Evolutionary conservation across 2,329 filamentous ascomycete species (phyloP).

Genomic region (Lasiodiplodia theobromae): DNA sequence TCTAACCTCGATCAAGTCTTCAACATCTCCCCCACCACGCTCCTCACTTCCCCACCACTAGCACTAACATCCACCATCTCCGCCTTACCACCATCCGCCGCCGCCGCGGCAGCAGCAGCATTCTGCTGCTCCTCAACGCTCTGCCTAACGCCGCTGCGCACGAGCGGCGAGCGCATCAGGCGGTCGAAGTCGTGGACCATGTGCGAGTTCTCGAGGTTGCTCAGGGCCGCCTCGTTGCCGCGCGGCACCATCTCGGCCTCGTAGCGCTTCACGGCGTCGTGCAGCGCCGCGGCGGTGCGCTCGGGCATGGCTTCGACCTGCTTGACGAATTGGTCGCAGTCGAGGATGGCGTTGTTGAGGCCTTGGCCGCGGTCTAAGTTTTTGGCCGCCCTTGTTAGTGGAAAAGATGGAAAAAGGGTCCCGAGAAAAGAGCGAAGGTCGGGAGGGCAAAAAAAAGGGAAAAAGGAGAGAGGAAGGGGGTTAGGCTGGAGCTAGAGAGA

Average conservation of each 20-base stretch:
- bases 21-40: background rate
- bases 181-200: constrained; percentile 48
- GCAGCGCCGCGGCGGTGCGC: constrained; percentile 12
- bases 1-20: background rate
- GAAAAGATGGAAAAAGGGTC: too few species aligned
- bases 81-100: background rate
- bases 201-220: constrained; percentile 42
- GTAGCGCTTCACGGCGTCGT: constrained; percentile 32
- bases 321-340: constrained; percentile 50
- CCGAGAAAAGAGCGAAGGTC: too few species aligned
- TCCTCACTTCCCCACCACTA: background rate
- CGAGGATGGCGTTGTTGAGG: constrained; percentile 57
- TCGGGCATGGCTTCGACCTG: constrained; percentile 32
- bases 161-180: constrained; percentile 43
- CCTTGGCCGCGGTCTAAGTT: constrained; percentile 54
- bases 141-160: constrained; percentile 41
- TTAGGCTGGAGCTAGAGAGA: background rate
- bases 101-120: background rate
- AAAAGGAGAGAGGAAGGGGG: too few species aligned
- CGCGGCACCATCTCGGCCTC: constrained; percentile 54
- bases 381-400: too few species aligned
- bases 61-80: background rate
- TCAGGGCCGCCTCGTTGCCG: constrained; percentile 43
- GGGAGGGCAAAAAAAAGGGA: too few species aligned
- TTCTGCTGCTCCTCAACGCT: background rate